Percentiles rank a stretch among this genome's conserved stretches.
Evolutionary conservation across 352 stramenopile genomes (phyloP).

Genomic region (Phytophthora idaei): DNA sequence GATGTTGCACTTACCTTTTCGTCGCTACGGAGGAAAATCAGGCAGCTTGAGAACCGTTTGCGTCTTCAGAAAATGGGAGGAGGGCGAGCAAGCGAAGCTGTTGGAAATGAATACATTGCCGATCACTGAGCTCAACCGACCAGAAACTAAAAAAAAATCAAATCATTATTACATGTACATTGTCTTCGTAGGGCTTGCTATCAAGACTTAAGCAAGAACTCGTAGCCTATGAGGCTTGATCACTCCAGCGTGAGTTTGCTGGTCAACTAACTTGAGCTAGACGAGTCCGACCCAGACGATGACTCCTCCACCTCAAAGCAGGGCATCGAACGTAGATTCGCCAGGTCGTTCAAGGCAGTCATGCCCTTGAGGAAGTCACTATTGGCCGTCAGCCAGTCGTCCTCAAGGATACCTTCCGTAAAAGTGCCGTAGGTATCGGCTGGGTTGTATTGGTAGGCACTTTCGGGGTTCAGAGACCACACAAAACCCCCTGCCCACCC

Average conservation of each 20-base stretch:
- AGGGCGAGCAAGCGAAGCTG: slow-evolving; percentile 6
- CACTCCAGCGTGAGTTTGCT: not conserved
- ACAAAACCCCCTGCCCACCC: slow-evolving; percentile 60
- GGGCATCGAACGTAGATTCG: slow-evolving; percentile 45
- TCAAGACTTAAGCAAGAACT: not conserved
- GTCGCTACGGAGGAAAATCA: slow-evolving; percentile 63
- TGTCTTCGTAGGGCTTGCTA: no score
- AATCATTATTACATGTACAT: no score
- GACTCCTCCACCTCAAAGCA: slow-evolving; percentile 50
- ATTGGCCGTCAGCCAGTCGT: slow-evolving; percentile 62
- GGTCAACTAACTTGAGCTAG: slow-evolving; percentile 20
- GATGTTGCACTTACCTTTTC: slow-evolving; percentile 56
- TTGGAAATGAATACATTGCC: not conserved
- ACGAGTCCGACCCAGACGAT: slow-evolving; percentile 28
- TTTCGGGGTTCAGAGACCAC: slow-evolving; percentile 71
- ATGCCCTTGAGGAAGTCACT: slow-evolving; percentile 47
- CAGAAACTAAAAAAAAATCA: no score
- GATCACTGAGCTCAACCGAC: no score
- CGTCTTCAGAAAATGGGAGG: slow-evolving; percentile 52
- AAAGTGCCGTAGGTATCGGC: slow-evolving; percentile 43
- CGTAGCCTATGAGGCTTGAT: slow-evolving; percentile 6
- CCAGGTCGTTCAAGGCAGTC: slow-evolving; percentile 41
- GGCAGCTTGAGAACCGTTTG: slow-evolving; percentile 65
- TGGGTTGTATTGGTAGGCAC: slow-evolving; percentile 61
- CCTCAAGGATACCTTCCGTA: slow-evolving; percentile 51